phyloP scores from a whole-genome alignment of 208 protist genomes.

The Acanthamoeba culbertsoni region DNA sequence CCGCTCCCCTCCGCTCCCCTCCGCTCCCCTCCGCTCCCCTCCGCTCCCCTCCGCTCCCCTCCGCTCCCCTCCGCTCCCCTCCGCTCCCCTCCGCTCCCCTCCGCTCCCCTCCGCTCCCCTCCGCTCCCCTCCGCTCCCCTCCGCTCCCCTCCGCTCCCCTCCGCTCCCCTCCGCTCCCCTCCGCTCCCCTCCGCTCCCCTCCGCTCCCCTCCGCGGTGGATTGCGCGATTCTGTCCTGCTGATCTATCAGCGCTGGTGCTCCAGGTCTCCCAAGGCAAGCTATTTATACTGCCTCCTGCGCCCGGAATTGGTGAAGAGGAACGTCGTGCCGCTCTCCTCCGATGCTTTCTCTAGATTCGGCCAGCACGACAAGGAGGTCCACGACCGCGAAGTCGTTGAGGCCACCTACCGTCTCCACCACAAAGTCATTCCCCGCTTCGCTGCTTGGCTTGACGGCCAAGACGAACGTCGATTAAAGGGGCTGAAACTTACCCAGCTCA shows the following conservation, averaged over 20 bases:
- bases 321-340: neutral
- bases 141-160: neutral
- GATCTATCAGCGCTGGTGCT: neutral
- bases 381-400: slow-evolving; percentile 16
- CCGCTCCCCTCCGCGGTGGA: too few species aligned
- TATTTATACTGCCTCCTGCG: slow-evolving; percentile 25
- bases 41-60: neutral
- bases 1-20: neutral
- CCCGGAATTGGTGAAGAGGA: neutral
- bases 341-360: slow-evolving; percentile 14
- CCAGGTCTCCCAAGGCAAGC: neutral
- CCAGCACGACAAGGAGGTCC: neutral
- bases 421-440: slow-evolving; percentile 5
- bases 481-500: neutral
- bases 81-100: neutral
- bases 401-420: slow-evolving; percentile 29
- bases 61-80: neutral
- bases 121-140: neutral
- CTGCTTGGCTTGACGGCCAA: neutral
- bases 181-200: neutral
- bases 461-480: neutral
- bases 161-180: neutral
- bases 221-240: too few species aligned
- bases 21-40: neutral
- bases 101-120: neutral